These are phyloP conservation scores for Hypoxylon lenormandii DNA, from an alignment of 495 filamentous ascomycete species.

Conservation along the genomic window DNA sequence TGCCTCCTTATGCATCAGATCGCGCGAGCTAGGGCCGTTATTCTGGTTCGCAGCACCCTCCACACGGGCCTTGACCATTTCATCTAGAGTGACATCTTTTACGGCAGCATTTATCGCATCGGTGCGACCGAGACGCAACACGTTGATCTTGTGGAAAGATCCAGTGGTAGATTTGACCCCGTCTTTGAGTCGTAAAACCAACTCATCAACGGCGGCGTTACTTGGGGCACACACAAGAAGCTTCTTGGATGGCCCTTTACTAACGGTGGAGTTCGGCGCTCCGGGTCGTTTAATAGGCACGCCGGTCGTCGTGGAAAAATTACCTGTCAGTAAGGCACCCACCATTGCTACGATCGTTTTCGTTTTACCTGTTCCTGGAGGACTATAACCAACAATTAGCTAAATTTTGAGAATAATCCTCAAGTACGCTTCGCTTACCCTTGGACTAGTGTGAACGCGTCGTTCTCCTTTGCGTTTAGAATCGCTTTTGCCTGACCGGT, in stretches of 20 bases:
- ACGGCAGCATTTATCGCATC: conserved; percentile 94
- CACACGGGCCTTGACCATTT: conserved; percentile 82
- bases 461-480: conserved; percentile 88
- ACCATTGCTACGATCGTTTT: conserved; percentile 98
- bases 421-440: conserved; percentile 64
- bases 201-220: conserved; percentile 96
- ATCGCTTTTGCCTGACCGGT: conserved; percentile 91
- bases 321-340: conserved; percentile 79
- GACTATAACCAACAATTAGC: conserved; percentile 58
- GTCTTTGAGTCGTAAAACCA: conserved; percentile 90
- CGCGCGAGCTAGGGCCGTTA: conserved; percentile 70
- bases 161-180: conserved; percentile 85
- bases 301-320: conserved; percentile 61
- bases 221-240: conserved; percentile 94
- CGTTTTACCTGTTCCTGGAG: conserved; percentile 95
- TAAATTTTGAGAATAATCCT: neutral
- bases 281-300: conserved; percentile 65
- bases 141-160: conserved; percentile 75
- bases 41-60: conserved; percentile 63
- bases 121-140: conserved; percentile 89
- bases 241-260: conserved; percentile 71
- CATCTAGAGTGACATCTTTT: conserved; percentile 91
- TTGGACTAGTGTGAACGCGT: conserved; percentile 95
- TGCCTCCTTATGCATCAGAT: conserved; percentile 84
- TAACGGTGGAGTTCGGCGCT: conserved; percentile 42